Base-by-base conservation (phyloP, 108 stramenopile genomes). In the Cyclotella choctawhatcheeana region DNA sequence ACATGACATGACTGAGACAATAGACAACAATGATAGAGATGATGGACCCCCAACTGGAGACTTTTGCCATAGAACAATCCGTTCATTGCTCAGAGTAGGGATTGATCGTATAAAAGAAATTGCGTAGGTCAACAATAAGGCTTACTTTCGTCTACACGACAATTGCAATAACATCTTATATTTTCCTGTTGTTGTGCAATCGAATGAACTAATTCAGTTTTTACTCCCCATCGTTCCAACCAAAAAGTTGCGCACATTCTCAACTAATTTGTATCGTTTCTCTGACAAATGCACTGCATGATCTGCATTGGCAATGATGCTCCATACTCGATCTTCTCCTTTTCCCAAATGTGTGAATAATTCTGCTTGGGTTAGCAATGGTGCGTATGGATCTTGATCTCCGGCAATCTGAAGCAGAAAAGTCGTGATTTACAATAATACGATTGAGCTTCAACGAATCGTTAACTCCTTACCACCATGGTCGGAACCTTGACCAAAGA, bases 231-330 rank as follows among this genome's bases (percentile, higher is more conserved):
- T 6, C 37, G 37, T 40, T 40, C 12, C 29, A 31, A 17, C 58
- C 61, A 81, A 54, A 64, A 75, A 75, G 45, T 71, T 73, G 20
- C 58, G 53, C n/a, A 84, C 73, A 58, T 82, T 92, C 55, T 80
- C 60, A 14, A 93, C 77, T 40, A 93, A 88, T 54, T 82, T 78
- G 12, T 71, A 72, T 60, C 82, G 67, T 37, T 85, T 88, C n/a
- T 90, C 86, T n/a, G 87, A 80, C 21, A 93, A 64, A 74, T 93
- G 89, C 0, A 84, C 88, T 26, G 93, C 91, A 77, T 94, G 93
- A 77, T 94, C 93, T 32, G 91, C 85, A 71, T 91, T 87, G 30
- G 89, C 81, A 59, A 94, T 82, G 53, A 94, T 92, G 35, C 85
- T 86, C 91, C 91, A 92, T 7, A 85, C 82, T 10, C 88, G 80